Evolutionary conservation across 805 yeast species (phyloP).

Genomic region (Kuraishia cidri): DNA sequence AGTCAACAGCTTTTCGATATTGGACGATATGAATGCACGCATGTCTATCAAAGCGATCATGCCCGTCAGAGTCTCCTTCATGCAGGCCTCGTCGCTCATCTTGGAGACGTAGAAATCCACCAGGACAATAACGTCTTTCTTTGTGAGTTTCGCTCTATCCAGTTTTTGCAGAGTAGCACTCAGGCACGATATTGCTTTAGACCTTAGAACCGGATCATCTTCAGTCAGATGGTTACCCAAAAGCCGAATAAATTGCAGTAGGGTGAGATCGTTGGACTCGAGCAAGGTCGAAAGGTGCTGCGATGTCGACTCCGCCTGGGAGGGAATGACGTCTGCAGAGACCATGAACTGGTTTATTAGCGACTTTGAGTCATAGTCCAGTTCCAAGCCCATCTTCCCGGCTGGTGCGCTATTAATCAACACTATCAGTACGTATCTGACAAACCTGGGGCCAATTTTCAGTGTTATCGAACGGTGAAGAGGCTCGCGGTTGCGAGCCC

Average conservation of each 20-base stretch:
- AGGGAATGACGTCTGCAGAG: slow-evolving; percentile 22
- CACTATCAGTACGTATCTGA: too few relatives aligned
- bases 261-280: slow-evolving; percentile 22
- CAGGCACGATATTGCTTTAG: slow-evolving; percentile 31
- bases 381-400: too few relatives aligned
- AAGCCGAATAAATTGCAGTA: slow-evolving; percentile 31
- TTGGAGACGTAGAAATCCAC: slow-evolving; percentile 55
- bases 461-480: too few relatives aligned
- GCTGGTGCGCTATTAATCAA: too few relatives aligned
- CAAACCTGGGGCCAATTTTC: too few relatives aligned
- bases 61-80: slow-evolving; percentile 45
- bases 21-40: slow-evolving; percentile 33
- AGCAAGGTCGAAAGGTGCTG: too few relatives aligned
- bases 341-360: slow-evolving; percentile 28
- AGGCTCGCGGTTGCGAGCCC: too few relatives aligned
- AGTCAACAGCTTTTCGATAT: slow-evolving; percentile 26
- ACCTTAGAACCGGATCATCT: slow-evolving; percentile 29
- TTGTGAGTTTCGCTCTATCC: slow-evolving; percentile 14
- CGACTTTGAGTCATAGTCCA: slow-evolving; percentile 5
- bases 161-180: slow-evolving; percentile 22
- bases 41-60: slow-evolving; percentile 40
- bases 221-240: slow-evolving; percentile 42
- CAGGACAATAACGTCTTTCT: slow-evolving; percentile 40
- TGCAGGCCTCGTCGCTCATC: slow-evolving; percentile 52
- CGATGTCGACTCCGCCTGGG: slow-evolving; percentile 20